Evolutionary conservation across 2,329 filamentous ascomycete species (phyloP).

Genomic region (Botryosphaeria agaves): DNA sequence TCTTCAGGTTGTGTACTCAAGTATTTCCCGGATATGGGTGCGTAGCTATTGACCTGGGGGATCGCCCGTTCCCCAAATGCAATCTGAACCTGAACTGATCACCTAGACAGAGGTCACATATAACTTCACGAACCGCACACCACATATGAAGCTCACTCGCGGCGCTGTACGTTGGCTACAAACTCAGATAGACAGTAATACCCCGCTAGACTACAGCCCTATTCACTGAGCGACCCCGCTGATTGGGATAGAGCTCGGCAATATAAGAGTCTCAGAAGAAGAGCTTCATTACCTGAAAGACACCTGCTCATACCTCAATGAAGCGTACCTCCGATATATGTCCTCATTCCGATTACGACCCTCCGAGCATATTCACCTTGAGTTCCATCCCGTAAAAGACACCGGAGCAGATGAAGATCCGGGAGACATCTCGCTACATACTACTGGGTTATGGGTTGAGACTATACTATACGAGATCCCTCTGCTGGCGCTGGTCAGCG

Average conservation of each 20-base stretch:
- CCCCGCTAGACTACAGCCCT: no score
- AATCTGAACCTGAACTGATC: conserved; percentile 3
- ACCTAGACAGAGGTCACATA: conserved; percentile 53
- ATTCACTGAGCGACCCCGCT: no score
- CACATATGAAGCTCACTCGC: conserved; percentile 77
- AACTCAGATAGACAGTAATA: conserved; percentile 63
- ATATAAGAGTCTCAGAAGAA: conserved; percentile 60
- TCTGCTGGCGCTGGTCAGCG: conserved; percentile 75
- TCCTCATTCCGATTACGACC: conserved; percentile 68
- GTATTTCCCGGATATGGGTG: conserved; percentile 57
- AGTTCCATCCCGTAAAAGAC: conserved; percentile 40
- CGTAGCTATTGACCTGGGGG: conserved; percentile 8
- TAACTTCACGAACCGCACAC: conserved; percentile 87
- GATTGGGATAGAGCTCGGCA: conserved; percentile 70
- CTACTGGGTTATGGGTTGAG: conserved; percentile 76
- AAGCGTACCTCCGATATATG: conserved; percentile 66
- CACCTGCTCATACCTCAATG: conserved; percentile 64
- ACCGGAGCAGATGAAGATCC: conserved; percentile 46
- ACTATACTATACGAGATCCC: conserved; percentile 98
- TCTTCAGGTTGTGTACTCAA: conserved; percentile 80
- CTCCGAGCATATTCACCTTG: conserved; percentile 57
- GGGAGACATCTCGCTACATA: conserved; percentile 60
- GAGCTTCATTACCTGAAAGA: conserved; percentile 65
- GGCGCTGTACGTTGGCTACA: conserved; percentile 73
- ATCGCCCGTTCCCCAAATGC: background rate